Evolutionary conservation across 805 yeast species (phyloP).

Genomic region (Wickerhamomyces xylosicus): DNA sequence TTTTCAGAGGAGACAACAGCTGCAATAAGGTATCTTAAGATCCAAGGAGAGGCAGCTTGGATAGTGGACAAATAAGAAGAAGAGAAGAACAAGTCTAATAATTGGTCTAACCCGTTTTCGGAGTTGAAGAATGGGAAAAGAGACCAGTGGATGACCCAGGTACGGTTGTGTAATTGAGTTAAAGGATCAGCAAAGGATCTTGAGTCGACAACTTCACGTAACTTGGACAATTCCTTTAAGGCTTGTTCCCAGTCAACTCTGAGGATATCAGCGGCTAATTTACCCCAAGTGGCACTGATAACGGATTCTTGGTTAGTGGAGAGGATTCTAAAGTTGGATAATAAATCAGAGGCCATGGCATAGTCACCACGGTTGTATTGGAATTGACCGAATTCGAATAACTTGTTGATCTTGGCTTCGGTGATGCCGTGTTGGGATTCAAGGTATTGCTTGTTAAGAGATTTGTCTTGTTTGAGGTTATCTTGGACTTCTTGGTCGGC

Average conservation of each 20-base stretch:
- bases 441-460: slow-evolving; percentile 38
- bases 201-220: slow-evolving; percentile 50
- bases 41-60: slow-evolving; percentile 67
- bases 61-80: slow-evolving; percentile 54
- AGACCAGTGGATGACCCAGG: slow-evolving; percentile 65
- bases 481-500: slow-evolving; percentile 41
- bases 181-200: slow-evolving; percentile 42
- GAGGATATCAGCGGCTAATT: slow-evolving; percentile 50
- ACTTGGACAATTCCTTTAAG: slow-evolving; percentile 38
- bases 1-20: slow-evolving; percentile 38
- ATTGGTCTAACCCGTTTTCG: slow-evolving; percentile 39
- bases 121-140: slow-evolving; percentile 51
- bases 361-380: slow-evolving; percentile 58
- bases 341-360: slow-evolving; percentile 45
- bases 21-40: slow-evolving; percentile 51
- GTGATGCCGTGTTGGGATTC: slow-evolving; percentile 34
- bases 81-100: slow-evolving; percentile 47
- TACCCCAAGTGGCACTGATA: slow-evolving; percentile 58
- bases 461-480: slow-evolving; percentile 43
- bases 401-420: slow-evolving; percentile 36
- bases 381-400: slow-evolving; percentile 50
- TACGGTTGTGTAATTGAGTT: slow-evolving; percentile 49
- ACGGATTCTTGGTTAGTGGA: slow-evolving; percentile 40
- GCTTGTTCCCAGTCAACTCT: slow-evolving; percentile 43
- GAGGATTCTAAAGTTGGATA: slow-evolving; percentile 45